phyloP scores from a whole-genome alignment of 306 rosid species.

The Vicia faba region DNA sequence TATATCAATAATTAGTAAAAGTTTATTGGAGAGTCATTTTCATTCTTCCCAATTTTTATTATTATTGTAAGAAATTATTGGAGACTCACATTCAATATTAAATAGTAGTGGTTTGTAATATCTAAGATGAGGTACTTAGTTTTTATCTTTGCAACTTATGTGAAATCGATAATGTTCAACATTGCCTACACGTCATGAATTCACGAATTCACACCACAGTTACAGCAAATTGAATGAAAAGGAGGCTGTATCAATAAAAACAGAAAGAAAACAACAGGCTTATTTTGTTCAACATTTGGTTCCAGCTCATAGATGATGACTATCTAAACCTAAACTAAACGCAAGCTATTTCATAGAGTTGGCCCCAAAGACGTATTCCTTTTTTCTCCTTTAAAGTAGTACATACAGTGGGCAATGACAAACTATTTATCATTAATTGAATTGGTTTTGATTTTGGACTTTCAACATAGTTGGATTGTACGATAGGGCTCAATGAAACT shows the following conservation, averaged over 20 bases:
- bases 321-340: not conserved
- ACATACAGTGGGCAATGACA: conserved; percentile 23
- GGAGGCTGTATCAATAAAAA: not conserved
- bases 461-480: not conserved
- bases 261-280: not conserved
- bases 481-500: no score
- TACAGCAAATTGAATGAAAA: conserved; percentile 19
- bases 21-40: no score
- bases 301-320: not conserved
- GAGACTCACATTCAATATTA: no score
- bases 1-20: no score
- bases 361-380: not conserved
- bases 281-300: not conserved
- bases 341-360: not conserved
- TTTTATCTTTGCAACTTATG: not conserved
- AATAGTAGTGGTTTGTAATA: no score
- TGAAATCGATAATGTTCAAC: conserved; percentile 13
- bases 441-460: conserved; percentile 25
- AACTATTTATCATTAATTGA: not conserved
- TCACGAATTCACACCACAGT: not conserved
- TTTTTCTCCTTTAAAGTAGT: not conserved
- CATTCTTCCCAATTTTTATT: no score
- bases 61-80: no score
- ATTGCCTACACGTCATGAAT: conserved; percentile 20
- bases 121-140: no score